phyloP scores from a whole-genome alignment of 495 filamentous ascomycete species.

The Hypomontagnella submonticulosa region DNA sequence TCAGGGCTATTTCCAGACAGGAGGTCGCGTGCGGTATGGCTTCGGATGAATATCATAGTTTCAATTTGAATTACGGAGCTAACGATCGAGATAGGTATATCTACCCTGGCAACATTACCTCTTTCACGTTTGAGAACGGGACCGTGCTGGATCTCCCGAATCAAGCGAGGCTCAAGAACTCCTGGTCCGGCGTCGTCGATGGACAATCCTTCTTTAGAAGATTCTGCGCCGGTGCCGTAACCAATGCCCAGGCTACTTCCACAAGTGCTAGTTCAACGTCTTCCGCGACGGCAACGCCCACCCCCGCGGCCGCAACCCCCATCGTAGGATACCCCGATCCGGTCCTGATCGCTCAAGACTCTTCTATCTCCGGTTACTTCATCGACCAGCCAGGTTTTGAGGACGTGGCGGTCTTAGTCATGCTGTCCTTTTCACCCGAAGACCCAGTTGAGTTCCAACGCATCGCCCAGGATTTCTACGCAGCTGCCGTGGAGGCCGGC shows the following conservation, averaged over 20 bases:
- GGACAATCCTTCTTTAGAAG: conserved; percentile 52
- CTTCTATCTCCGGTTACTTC: conserved; percentile 62
- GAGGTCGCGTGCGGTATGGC: conserved; percentile 47
- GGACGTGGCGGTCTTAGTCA: conserved; percentile 56
- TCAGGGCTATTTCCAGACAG: conserved; percentile 44
- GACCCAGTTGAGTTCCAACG: conserved; percentile 52
- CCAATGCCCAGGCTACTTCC: conserved; percentile 16
- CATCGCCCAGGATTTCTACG: conserved; percentile 56
- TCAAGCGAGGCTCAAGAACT: conserved; percentile 50
- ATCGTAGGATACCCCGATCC: conserved; percentile 62
- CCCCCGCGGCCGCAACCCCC: conserved; percentile 40
- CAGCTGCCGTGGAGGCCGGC: conserved; percentile 49
- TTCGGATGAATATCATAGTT: background rate
- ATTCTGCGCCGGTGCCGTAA: conserved; percentile 48
- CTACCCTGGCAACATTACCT: conserved; percentile 54
- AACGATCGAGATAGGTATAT: conserved; percentile 43
- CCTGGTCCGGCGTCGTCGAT: conserved; percentile 49
- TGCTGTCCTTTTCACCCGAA: conserved; percentile 42
- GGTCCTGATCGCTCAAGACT: conserved; percentile 54
- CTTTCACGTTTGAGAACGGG: conserved; percentile 58
- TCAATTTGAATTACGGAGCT: conserved; percentile 10
- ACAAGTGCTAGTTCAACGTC: conserved; percentile 30
- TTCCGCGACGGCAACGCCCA: conserved; percentile 25
- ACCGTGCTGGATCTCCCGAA: conserved; percentile 50
- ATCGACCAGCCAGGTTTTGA: conserved; percentile 57